Evolutionary conservation across 2,329 filamentous ascomycete genomes (phyloP), one percentile per base, ranked within the genome.

Genomic region (Phaeosphaeria sp.): DNA sequence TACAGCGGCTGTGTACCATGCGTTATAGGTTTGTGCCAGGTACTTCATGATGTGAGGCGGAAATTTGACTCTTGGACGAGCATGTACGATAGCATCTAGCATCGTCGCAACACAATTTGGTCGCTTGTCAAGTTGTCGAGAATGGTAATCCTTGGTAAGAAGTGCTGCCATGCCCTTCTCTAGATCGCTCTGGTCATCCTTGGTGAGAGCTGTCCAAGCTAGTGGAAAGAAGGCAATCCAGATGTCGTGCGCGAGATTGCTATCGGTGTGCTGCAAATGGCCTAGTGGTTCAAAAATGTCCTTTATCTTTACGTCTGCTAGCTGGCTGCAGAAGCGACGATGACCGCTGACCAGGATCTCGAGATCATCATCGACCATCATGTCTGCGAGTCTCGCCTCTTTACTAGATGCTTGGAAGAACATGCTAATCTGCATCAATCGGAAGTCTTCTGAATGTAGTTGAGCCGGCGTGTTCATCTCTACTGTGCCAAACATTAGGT

Each of bases 11-110:
- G 92, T 93, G 74, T 99, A 99, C 96, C 95, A 99, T 0, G 90
- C 91, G 77, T 97, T 93, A 73, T 96, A 99, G 0, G 92, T 97
- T 75, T 91, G 92, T 20, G 93, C 94, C 55, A 96, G 86, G 68
- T 93, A 98, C 74, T 99, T 99, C 80, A 99, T 88, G 39, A 98
- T 92, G 72, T 99, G 95, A 0, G 95, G 92, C 6, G 95, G 95
- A 50, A 99, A 88, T 78, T 95, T 96, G 79, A 95, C 96, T 21
- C 91, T 86, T 0, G 95, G 94, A 79, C 86, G 91, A 1, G 93
- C 89, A 69, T 90, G 90, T 15, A 93, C 91, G 36, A 92, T 90
- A 42, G 92, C 95, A 68, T 96, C 91, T 6, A 99, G 84, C 56
- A 99, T 84, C 7, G 93, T 95, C 71, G 97, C 92, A 2, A 99